Evolutionary conservation across 2,329 filamentous ascomycete genomes (phyloP).

Genomic region (Fusarium tricinctum): DNA sequence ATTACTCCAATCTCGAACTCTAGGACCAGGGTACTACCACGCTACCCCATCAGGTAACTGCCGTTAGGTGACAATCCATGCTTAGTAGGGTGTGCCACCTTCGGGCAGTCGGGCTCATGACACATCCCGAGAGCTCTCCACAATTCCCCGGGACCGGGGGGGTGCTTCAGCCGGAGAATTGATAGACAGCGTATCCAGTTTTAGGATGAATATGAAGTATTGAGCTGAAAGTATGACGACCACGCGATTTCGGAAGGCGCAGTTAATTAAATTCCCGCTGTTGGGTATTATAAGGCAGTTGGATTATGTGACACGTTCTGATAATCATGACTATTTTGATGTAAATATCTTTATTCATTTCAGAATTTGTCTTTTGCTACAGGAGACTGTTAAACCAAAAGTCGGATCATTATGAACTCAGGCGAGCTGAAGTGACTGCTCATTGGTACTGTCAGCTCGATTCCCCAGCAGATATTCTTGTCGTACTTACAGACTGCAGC

Average conservation of each 20-base stretch:
- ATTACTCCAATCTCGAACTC: not conserved
- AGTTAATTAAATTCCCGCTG: too few species aligned
- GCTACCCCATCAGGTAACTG: slow-evolving; percentile 2
- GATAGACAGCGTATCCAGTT: not conserved
- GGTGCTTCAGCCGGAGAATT: slow-evolving; percentile 1
- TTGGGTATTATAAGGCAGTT: too few species aligned
- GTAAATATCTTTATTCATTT: too few species aligned
- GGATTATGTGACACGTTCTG: too few species aligned
- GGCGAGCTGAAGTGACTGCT: not conserved
- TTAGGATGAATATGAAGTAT: too few species aligned
- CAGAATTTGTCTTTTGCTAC: too few species aligned
- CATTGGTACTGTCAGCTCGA: not conserved
- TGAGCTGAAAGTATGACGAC: not conserved
- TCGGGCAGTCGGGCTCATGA: slow-evolving; percentile 43
- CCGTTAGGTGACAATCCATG: slow-evolving; percentile 21
- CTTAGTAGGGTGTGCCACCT: slow-evolving; percentile 20
- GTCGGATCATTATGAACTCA: too few species aligned
- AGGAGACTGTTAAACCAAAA: too few species aligned
- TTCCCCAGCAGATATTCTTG: not conserved
- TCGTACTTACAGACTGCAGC: not conserved
- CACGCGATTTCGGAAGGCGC: not conserved
- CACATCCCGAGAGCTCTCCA: slow-evolving; percentile 36
- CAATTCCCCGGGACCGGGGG: slow-evolving; percentile 15
- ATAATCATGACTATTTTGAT: too few species aligned
- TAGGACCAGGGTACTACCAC: not conserved